Conservation (phyloP, 805 yeast genomes). For the Candida berthetii region DNA sequence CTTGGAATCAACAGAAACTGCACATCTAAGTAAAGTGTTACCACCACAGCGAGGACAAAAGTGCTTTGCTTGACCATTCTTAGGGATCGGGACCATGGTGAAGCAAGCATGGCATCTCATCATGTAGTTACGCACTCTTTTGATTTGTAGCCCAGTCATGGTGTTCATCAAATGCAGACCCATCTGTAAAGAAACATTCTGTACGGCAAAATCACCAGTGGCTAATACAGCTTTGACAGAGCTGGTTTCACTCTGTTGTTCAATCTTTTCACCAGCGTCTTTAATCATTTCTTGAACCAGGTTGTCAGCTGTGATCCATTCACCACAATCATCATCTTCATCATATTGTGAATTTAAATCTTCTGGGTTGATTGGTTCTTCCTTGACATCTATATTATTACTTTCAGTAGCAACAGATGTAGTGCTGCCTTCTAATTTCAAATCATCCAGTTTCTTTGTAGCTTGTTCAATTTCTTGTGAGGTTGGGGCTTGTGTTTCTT, state of each 20-base stretch:
- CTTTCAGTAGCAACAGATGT: slow-evolving; percentile 1
- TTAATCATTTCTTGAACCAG: slow-evolving; percentile 61
- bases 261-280: slow-evolving; percentile 59
- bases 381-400: slow-evolving; percentile 1
- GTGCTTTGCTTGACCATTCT: slow-evolving; percentile 69
- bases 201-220: slow-evolving; percentile 97
- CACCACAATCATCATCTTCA: slow-evolving; percentile 71
- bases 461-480: slow-evolving; percentile 3
- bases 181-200: slow-evolving; percentile 87
- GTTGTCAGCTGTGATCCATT: slow-evolving; percentile 93
- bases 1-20: slow-evolving; percentile 73
- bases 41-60: slow-evolving; percentile 98
- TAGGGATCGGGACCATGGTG: slow-evolving; percentile 70
- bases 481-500: slow-evolving; percentile 20
- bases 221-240: slow-evolving; percentile 76
- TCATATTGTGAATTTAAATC: slow-evolving; percentile 28
- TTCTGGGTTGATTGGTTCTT: slow-evolving; percentile 1
- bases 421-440: neutral
- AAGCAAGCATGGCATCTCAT: slow-evolving; percentile 97
- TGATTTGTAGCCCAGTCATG: slow-evolving; percentile 78
- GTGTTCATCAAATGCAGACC: slow-evolving; percentile 84
- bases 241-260: slow-evolving; percentile 24
- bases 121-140: slow-evolving; percentile 86
- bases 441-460: slow-evolving; percentile 5
- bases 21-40: slow-evolving; percentile 80